Evolutionary conservation across 805 yeast genomes (phyloP), one percentile per base, ranked within the genome.

Genomic region (Yamadazyma philogaea): DNA sequence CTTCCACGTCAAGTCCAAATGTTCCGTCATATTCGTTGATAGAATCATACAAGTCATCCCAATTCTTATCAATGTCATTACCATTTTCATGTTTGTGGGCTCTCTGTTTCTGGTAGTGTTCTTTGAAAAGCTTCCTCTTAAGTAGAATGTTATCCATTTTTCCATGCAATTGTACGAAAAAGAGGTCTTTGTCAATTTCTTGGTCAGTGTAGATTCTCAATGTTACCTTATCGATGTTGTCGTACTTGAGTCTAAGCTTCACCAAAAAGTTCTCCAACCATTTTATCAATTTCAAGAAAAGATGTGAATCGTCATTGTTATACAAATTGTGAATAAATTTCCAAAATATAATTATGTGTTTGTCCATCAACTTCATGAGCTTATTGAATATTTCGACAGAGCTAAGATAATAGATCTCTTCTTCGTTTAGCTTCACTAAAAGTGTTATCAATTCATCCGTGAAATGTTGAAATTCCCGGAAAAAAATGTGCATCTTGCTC

Each of bases 301-400:
- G 64, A 4, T 81, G 77, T 24, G 77, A 77, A 28, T 79, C 70
- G 56, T 91, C 98, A 49, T 85, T 79, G n/a, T 73, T 47, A 60
- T 90, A 89, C n/a, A 89, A 77, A 40, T 84, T 81, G 56, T 87
- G 91, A 44, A 91, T 72, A 55, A 91, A 93, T 40, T 68, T 68
- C 69, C 87, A 87, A 37, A 87, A 72, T 10, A 82, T 72, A 43
- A 78, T 80, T 50, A 87, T 86, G 59, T 90, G 95, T 21, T 78
- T 77, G 33, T 81, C 80, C 32, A 88, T 75, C 15, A 91, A 64
- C 8, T 68, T 69, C 57, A 84, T 77, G 30, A 91, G 76, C 33
- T 76, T 73, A 48, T 81, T 76, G 26, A 87, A 90, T 46, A 86
- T 74, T 48, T 84, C 82, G 34, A 77, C 70, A 2, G 85, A 55